phyloP scores from a whole-genome alignment of 441 rosid species.

The Theobroma grandiflorum region DNA sequence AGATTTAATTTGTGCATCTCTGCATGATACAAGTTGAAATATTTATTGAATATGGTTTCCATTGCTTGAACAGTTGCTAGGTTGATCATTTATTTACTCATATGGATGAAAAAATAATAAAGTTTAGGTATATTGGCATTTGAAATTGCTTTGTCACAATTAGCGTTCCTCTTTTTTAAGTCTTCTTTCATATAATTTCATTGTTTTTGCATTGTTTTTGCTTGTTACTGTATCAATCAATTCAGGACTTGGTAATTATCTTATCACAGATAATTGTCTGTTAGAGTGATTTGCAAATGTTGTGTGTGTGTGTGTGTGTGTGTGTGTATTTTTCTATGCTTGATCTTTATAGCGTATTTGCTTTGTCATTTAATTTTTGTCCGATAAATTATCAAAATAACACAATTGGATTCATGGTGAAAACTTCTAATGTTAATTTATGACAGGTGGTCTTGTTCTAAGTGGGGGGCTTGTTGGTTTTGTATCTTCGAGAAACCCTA shows the following conservation, averaged over 20 bases:
- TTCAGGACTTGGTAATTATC: conserved; percentile 3
- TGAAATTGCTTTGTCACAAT: conserved; percentile 1
- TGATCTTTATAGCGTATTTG: not conserved
- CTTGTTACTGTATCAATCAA: not conserved
- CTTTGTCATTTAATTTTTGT: not conserved
- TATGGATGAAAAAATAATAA: not conserved
- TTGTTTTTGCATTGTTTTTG: not conserved
- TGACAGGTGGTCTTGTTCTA: conserved; percentile 27
- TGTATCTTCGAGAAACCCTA: conserved; percentile 67
- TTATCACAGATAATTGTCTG: not conserved
- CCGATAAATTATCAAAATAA: conserved; percentile 1
- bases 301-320: not conserved
- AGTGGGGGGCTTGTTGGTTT: conserved; percentile 69
- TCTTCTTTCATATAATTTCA: not conserved
- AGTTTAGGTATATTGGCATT: too few relatives aligned
- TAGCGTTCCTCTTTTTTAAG: not conserved
- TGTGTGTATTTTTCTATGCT: not conserved
- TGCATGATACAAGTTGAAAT: not conserved
- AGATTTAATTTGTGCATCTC: not conserved
- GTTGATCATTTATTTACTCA: not conserved
- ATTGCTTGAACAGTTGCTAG: conserved; percentile 9
- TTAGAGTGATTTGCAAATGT: conserved; percentile 2
- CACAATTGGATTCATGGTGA: not conserved
- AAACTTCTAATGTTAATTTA: conserved; percentile 1
- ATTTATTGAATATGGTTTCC: not conserved